Base-by-base conservation (phyloP, 257 asterid genomes). In the Salvia miltiorrhiza region DNA sequence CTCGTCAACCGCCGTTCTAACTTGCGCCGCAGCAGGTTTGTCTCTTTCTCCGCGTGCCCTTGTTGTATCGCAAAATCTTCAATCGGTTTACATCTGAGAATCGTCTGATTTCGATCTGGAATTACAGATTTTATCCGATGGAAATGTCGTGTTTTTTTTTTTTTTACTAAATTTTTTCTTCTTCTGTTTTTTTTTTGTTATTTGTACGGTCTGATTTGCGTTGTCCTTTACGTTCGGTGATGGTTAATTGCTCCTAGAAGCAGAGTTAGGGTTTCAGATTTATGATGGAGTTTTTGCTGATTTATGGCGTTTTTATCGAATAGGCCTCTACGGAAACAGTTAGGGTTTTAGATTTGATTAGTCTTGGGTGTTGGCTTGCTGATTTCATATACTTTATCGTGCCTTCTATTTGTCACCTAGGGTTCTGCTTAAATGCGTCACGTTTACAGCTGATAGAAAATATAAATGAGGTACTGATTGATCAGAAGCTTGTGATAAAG, bases 21-120 rank as follows among this genome's bases (percentile, higher is more conserved):
- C 64, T 20, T 4, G 61, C 21, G 53, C 60, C 17, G 28, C 63
- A 49, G 26, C 70, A 74, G 74, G 79, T 74, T 65, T 5, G 9
- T 66, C 64, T 45, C 64, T 45, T 11, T 13, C 26, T 10, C 56
- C 26, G 0, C 3, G 7, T 9, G 23, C 4, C 56, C 3, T 35
- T 11, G 20, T 39, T 68, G 44, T 5, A 4, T 14, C 21, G 54
- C 3, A 1, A n/a, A 14, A 41, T 55, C 44, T 41, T 19, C 2
- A 41, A 41, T 28, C 8, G 39, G 21, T 32, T 47, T 30, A 20
- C 16, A 37, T 54, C 41, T 30, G 59, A 39, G 55, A 1, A 33
- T 45, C 58, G 17, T 37, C 4, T 21, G 28, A n/a, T 21, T 32
- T 35, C 33, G 14, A 66, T 45, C 17, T 55, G 16, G 40, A 28